Base-by-base conservation (phyloP, 805 yeast genomes). In the Cyberlindnera meyerae region DNA sequence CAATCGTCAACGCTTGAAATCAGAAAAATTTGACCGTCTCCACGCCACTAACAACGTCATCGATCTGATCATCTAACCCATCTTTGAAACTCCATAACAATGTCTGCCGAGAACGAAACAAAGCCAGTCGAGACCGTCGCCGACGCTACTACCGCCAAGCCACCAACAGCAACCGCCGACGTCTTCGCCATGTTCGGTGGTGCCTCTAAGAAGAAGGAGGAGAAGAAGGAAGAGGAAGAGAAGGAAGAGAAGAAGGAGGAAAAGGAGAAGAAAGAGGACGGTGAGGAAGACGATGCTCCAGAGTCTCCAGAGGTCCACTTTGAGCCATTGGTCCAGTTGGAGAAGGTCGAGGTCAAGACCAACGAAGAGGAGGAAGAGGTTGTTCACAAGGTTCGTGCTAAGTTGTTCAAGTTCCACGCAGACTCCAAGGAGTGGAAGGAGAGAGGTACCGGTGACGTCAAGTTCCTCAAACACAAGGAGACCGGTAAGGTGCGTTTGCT, bases 401-500 rank as follows among this genome's bases (percentile, higher is more conserved):
- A 93, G 68, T 73, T 93, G 59, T 93, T 90, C 73, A 83, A 87
- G 66, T 90, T 83, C 71, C 80, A 80, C 55, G 73, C 79, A 29
- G 95, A 87, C 43, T 55, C 79, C 36, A 82, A 81, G 58, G 97
- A 93, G 68, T 93, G 98, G 98, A 93, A 93, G 66, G 98, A 93
- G 74, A 85, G 98, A 72, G 98, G 98, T 55, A 87, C 96, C 24
- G 98, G 98, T 58, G 98, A 93, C 59, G 96, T 88, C 54, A 87
- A 93, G 68, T 86, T 93, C 66, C 77, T 93, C 61, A 73, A 90
- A 70, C 96, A 90, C 71, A 88, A 87, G 65, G 67, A 68, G 44
- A 70, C 86, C 41, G 74, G 76, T 41, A 89, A 87, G 69, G 86
- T 85, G 47, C 82, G 98, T 71, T 66, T 93, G 49, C 72, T 93